These are phyloP conservation scores for Haplosporangium gracile DNA, from an alignment of 192 early-diverging fungal genomes.

Conservation along the genomic window DNA sequence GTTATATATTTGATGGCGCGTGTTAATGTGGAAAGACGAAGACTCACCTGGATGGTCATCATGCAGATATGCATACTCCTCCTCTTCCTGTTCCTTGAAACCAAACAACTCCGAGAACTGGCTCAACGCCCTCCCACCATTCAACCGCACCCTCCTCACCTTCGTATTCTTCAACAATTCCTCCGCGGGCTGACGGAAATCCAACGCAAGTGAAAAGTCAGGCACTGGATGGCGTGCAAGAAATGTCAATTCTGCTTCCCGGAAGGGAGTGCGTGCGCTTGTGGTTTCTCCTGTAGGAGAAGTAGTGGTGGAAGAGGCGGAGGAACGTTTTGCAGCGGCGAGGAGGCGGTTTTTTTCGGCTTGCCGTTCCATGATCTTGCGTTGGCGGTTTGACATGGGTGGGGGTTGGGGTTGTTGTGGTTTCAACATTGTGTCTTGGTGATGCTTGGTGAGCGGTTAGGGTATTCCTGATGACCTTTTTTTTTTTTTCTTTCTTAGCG, in stretches of 20 bases:
- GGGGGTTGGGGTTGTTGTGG: neutral
- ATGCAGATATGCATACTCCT: slow-evolving; percentile 45
- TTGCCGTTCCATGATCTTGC: slow-evolving; percentile 51
- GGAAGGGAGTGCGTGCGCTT: slow-evolving; percentile 73
- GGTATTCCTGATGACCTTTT: neutral
- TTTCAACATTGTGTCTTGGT: neutral
- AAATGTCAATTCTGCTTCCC: slow-evolving; percentile 74
- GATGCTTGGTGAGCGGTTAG: neutral
- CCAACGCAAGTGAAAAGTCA: slow-evolving; percentile 67
- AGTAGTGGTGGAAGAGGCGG: neutral
- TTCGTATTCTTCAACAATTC: slow-evolving; percentile 17
- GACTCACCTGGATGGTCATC: slow-evolving; percentile 53
- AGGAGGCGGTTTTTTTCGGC: slow-evolving; percentile 40
- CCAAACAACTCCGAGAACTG: slow-evolving; percentile 50
- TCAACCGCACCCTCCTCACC: neutral
- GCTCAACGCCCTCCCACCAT: slow-evolving; percentile 12
- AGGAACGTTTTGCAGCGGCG: slow-evolving; percentile 22
- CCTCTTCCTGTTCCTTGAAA: slow-evolving; percentile 16
- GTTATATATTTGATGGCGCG: neutral
- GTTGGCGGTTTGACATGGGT: slow-evolving; percentile 52
- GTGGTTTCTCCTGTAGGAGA: slow-evolving; percentile 28
- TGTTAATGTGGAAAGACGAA: neutral
- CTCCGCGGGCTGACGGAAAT: slow-evolving; percentile 58
- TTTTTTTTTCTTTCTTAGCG: neutral
- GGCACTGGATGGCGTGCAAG: slow-evolving; percentile 64